phyloP scores from a whole-genome alignment of 2,329 filamentous ascomycete species.

The Botrytis galanthina region DNA sequence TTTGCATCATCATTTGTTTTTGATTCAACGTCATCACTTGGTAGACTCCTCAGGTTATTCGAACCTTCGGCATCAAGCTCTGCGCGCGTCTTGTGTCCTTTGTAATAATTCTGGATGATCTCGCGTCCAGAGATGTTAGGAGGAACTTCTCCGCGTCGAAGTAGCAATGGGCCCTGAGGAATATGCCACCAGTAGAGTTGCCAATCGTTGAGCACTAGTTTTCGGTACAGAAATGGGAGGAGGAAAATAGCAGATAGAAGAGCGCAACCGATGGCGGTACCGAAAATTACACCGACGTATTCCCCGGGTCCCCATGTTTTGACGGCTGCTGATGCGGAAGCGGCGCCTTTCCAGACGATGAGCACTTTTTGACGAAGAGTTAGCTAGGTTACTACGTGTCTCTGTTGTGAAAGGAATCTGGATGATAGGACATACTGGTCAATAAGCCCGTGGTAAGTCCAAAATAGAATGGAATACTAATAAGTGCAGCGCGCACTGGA shows the following conservation, averaged over 20 bases:
- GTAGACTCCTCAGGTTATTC: constrained; percentile 37
- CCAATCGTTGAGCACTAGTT: constrained; percentile 38
- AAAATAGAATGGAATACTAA: constrained; percentile 72
- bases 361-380: background rate
- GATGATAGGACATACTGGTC: constrained; percentile 25
- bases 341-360: constrained; percentile 4
- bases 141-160: background rate
- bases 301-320: constrained; percentile 40
- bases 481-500: constrained; percentile 70
- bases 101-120: constrained; percentile 2
- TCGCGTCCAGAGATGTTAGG: background rate
- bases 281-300: constrained; percentile 36
- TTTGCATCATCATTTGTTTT: background rate
- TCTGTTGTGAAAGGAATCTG: constrained; percentile 31
- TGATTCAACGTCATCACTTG: background rate
- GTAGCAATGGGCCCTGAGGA: constrained; percentile 39
- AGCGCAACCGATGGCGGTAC: constrained; percentile 27
- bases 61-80: constrained; percentile 45
- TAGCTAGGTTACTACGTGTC: constrained; percentile 29
- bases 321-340: constrained; percentile 4
- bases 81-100: background rate
- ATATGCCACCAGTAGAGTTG: constrained; percentile 39
- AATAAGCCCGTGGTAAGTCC: background rate
- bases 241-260: constrained; percentile 39
- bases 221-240: constrained; percentile 38